Evolutionary conservation across 2,329 filamentous ascomycete genomes (phyloP).

Genomic region (Trichoderma sp.): DNA sequence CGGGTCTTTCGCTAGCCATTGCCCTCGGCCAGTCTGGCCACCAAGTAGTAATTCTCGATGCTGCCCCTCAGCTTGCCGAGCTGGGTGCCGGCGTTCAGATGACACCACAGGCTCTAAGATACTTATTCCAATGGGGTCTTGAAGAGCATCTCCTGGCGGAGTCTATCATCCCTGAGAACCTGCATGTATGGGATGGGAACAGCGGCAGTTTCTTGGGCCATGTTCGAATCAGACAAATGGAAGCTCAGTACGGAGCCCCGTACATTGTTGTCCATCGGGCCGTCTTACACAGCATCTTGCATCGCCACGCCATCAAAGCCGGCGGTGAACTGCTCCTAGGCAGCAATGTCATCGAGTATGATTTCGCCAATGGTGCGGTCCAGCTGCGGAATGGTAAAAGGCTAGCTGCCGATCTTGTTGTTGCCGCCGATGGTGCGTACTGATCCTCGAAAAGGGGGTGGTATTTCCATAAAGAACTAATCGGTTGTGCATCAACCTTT

Average conservation of each 20-base stretch:
- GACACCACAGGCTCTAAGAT: constrained; percentile 37
- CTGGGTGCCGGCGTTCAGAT: constrained; percentile 37
- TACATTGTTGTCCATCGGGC: constrained; percentile 42
- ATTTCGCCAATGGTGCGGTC: constrained; percentile 29
- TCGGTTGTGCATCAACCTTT: background rate
- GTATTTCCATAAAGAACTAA: background rate
- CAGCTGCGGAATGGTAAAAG: constrained; percentile 30
- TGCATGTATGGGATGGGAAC: constrained; percentile 33
- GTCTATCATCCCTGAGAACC: constrained; percentile 29
- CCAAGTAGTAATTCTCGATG: constrained; percentile 52
- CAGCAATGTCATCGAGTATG: constrained; percentile 32
- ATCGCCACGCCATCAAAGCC: constrained; percentile 33
- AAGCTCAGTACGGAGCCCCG: constrained; percentile 34
- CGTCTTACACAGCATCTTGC: constrained; percentile 39
- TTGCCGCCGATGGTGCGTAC: constrained; percentile 40
- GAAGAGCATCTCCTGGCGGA: constrained; percentile 26
- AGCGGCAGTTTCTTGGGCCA: constrained; percentile 31
- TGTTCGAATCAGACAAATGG: constrained; percentile 29
- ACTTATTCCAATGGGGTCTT: constrained; percentile 38
- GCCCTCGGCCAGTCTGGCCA: constrained; percentile 48
- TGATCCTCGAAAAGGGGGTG: background rate
- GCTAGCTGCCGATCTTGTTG: constrained; percentile 36
- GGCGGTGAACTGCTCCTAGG: constrained; percentile 32
- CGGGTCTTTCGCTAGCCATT: constrained; percentile 39
- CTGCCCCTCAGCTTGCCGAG: constrained; percentile 47